These are phyloP conservation scores for Chaetomium olivaceum DNA, from an alignment of 2,329 filamentous ascomycete genomes.

Conservation along the genomic window DNA sequence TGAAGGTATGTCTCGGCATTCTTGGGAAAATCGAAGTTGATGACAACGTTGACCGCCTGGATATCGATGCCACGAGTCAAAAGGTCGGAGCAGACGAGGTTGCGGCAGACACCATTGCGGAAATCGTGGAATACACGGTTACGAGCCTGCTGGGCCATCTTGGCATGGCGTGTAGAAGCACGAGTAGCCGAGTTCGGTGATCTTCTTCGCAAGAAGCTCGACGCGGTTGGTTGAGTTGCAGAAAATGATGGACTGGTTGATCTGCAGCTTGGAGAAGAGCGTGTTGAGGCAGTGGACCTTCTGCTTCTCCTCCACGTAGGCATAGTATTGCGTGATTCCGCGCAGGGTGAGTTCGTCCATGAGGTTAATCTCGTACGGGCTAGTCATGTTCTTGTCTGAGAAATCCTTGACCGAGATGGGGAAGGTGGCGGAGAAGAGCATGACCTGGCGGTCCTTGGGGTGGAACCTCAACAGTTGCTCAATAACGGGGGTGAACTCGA, in stretches of 20 bases:
- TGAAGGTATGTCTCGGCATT: slow-evolving; percentile 99
- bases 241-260: slow-evolving; percentile 99
- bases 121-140: slow-evolving; percentile 99
- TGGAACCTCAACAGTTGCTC: slow-evolving; percentile 95
- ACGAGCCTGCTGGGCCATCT: slow-evolving; percentile 94
- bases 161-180: slow-evolving; percentile 99
- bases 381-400: slow-evolving; percentile 96
- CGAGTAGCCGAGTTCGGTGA: slow-evolving; percentile 97
- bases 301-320: slow-evolving; percentile 98
- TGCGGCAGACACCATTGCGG: slow-evolving; percentile 95
- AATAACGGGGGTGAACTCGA: slow-evolving; percentile 96
- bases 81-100: slow-evolving; percentile 95
- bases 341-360: slow-evolving; percentile 99
- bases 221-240: slow-evolving; percentile 99
- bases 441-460: slow-evolving; percentile 95
- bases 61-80: slow-evolving; percentile 99
- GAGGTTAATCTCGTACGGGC: slow-evolving; percentile 97
- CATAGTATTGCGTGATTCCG: slow-evolving; percentile 98
- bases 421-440: slow-evolving; percentile 99
- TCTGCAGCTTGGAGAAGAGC: slow-evolving; percentile 97
- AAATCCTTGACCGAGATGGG: slow-evolving; percentile 96
- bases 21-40: slow-evolving; percentile 99
- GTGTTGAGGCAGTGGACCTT: slow-evolving; percentile 99
- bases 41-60: slow-evolving; percentile 98
- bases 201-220: slow-evolving; percentile 97